A percentile compares a stretch with the other conserved stretches of the same genome.
phyloP scores from a whole-genome alignment of 495 filamentous ascomycete species.

The Penicillium robsamsonii region DNA sequence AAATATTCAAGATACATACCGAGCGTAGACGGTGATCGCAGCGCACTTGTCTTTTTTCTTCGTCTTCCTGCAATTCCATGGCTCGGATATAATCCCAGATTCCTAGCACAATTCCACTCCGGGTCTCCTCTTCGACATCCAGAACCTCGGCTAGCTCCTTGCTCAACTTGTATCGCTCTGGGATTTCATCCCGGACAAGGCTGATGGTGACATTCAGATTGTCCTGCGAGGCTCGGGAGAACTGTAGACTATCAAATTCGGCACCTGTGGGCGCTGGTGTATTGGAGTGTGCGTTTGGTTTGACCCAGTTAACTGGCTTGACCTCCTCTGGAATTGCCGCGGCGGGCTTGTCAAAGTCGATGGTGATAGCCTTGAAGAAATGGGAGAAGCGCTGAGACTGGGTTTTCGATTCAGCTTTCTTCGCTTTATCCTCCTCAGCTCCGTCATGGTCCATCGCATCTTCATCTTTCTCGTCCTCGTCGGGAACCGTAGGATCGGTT shows the following conservation, averaged over 20 bases:
- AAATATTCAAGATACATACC: slow-evolving; percentile 48
- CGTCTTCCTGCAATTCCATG: slow-evolving; percentile 84
- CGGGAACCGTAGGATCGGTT: slow-evolving; percentile 41
- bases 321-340: slow-evolving; percentile 50
- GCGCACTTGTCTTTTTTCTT: slow-evolving; percentile 85
- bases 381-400: slow-evolving; percentile 72
- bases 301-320: slow-evolving; percentile 70
- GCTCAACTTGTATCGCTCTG: slow-evolving; percentile 78
- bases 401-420: slow-evolving; percentile 44
- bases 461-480: slow-evolving; percentile 59
- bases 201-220: slow-evolving; percentile 91
- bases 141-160: slow-evolving; percentile 78
- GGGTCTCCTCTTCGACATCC: slow-evolving; percentile 82
- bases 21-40: slow-evolving; percentile 79
- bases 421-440: slow-evolving; percentile 28
- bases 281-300: slow-evolving; percentile 57
- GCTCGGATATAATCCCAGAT: slow-evolving; percentile 94
- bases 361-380: slow-evolving; percentile 88
- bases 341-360: slow-evolving; percentile 74
- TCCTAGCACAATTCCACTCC: slow-evolving; percentile 79
- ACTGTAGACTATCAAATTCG: slow-evolving; percentile 89
- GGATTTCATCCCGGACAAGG: slow-evolving; percentile 78
- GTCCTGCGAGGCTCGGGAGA: slow-evolving; percentile 87
- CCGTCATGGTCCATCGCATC: slow-evolving; percentile 63
- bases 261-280: slow-evolving; percentile 48